Conservation (phyloP, 345 rosid genomes). For the Abelmoschus esculentus region DNA sequence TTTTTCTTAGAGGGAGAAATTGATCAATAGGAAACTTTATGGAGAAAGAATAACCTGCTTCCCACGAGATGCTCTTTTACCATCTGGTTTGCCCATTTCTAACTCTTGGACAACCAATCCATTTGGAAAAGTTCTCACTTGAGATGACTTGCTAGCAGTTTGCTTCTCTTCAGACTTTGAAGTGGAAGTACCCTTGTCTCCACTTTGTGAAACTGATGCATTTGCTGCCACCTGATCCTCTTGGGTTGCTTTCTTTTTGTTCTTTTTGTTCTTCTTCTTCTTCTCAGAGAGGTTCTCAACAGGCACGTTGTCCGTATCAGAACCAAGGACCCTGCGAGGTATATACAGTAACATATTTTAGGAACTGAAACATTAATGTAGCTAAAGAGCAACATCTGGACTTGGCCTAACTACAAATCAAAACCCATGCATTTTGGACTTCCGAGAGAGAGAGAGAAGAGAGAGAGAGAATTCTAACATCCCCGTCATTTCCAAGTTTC, state of each 20-base stretch:
- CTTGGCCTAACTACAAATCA: slow-evolving; percentile 2
- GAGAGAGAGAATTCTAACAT: background rate
- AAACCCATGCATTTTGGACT: background rate
- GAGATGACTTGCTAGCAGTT: slow-evolving; percentile 44
- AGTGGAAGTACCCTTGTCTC: slow-evolving; percentile 26
- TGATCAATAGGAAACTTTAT: background rate
- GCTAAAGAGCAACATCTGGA: background rate
- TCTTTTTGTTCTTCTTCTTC: slow-evolving; percentile 36
- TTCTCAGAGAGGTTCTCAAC: slow-evolving; percentile 38
- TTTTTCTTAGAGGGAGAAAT: background rate
- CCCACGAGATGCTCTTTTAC: slow-evolving; percentile 81
- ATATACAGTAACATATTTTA: slow-evolving; percentile 11
- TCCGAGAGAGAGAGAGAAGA: background rate
- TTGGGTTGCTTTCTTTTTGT: slow-evolving; percentile 48
- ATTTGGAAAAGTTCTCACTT: slow-evolving; percentile 62
- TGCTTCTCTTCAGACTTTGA: slow-evolving; percentile 25
- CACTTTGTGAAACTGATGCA: slow-evolving; percentile 21
- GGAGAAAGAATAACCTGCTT: slow-evolving; percentile 37
- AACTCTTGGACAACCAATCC: slow-evolving; percentile 84
- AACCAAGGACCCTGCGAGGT: slow-evolving; percentile 26
- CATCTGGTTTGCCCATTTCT: slow-evolving; percentile 82
- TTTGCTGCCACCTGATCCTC: slow-evolving; percentile 27
- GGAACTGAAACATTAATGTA: background rate
- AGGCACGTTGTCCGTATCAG: slow-evolving; percentile 20
- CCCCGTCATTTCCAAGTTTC: background rate